phyloP scores from a whole-genome alignment of 2,329 filamentous ascomycete species.

The Metarhizium sp. region DNA sequence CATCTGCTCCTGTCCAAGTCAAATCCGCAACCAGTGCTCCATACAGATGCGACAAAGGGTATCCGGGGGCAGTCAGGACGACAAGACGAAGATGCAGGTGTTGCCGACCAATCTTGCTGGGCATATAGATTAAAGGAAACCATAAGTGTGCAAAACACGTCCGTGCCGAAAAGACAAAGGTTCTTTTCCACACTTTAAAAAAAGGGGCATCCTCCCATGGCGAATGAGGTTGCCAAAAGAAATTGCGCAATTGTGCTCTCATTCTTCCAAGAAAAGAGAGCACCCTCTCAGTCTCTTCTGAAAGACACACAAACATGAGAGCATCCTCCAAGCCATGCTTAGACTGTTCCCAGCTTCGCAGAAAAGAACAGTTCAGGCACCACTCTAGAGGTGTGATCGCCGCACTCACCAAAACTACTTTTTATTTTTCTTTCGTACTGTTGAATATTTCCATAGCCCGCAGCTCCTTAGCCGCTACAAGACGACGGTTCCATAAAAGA shows the following conservation, averaged over 20 bases:
- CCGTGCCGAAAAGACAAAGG: neutral
- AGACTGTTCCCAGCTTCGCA: neutral
- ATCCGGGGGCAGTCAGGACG: conserved; percentile 17
- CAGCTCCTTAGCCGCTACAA: conserved; percentile 13
- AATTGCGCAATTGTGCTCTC: neutral
- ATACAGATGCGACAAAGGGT: conserved; percentile 19
- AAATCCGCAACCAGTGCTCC: conserved; percentile 21
- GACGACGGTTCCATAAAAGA: conserved; percentile 27
- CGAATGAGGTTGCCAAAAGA: neutral
- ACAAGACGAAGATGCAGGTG: conserved; percentile 9
- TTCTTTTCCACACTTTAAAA: neutral
- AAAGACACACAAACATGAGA: neutral
- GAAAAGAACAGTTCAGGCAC: conserved; percentile 2
- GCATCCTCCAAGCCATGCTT: neutral
- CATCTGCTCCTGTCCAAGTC: conserved; percentile 24
- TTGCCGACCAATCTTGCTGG: conserved; percentile 10
- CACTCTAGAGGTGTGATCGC: neutral
- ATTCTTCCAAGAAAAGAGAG: neutral
- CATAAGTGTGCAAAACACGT: conserved; percentile 9
- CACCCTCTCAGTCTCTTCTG: neutral
- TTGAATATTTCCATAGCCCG: conserved; percentile 19
- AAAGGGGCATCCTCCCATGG: conserved; percentile 4
- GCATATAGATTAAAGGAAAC: conserved; percentile 11
- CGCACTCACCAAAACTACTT: conserved; percentile 3
- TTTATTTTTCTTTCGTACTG: conserved; percentile 7